Conservation (phyloP, 2,329 filamentous ascomycete species). For the Colletotrichum tabaci region DNA sequence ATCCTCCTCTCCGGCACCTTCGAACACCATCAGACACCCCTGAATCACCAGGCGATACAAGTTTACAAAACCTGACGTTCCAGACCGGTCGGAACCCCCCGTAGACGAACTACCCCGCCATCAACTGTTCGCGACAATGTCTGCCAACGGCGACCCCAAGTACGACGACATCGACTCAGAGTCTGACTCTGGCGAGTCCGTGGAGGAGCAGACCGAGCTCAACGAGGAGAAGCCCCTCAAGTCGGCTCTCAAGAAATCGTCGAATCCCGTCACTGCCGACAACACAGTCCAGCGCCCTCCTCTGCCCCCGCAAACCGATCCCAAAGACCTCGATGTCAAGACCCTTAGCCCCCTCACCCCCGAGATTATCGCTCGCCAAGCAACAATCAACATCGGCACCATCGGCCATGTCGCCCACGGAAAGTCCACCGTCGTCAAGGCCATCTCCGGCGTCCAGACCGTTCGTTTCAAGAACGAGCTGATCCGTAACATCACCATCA, state of each 20-base stretch:
- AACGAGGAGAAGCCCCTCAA: slow-evolving; percentile 78
- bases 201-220: slow-evolving; percentile 67
- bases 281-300: slow-evolving; percentile 68
- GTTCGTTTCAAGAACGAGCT: slow-evolving; percentile 99
- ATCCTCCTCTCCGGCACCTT: slow-evolving; percentile 26
- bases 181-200: slow-evolving; percentile 76
- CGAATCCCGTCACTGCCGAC: slow-evolving; percentile 61
- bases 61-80: slow-evolving; percentile 24
- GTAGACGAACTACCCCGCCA: slow-evolving; percentile 48
- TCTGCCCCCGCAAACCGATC: slow-evolving; percentile 91
- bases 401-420: slow-evolving; percentile 99
- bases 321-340: slow-evolving; percentile 87
- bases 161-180: slow-evolving; percentile 84
- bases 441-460: slow-evolving; percentile 98
- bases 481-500: slow-evolving; percentile 99
- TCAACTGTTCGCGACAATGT: slow-evolving; percentile 58
- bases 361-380: slow-evolving; percentile 97
- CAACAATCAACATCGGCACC: slow-evolving; percentile 98
- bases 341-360: slow-evolving; percentile 88
- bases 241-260: slow-evolving; percentile 86
- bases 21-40: slow-evolving; percentile 16
- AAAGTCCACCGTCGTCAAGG: slow-evolving; percentile 99
- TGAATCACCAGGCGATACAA: slow-evolving; percentile 26
- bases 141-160: slow-evolving; percentile 72
- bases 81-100: slow-evolving; percentile 27